Percentiles rank a stretch among this genome's conserved stretches.
phyloP scores from a whole-genome alignment of 148 eudicot species.

The Vaccinium vitisidaea region DNA sequence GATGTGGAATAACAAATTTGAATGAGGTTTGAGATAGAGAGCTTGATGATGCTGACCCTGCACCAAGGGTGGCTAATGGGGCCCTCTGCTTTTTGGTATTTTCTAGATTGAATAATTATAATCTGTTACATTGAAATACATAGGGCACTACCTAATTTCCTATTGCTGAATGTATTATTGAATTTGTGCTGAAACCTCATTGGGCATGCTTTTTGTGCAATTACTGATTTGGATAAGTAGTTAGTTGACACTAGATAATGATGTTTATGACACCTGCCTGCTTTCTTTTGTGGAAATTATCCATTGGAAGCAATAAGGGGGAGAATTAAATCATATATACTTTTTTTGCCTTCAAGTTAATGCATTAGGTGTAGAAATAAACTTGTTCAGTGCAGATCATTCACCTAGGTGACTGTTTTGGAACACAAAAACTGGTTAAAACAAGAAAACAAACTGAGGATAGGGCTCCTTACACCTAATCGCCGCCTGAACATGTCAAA shows the following conservation, averaged over 20 bases:
- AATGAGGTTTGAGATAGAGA: constrained; percentile 23
- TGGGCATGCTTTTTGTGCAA: not conserved
- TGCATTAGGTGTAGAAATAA: not conserved
- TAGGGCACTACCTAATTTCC: constrained; percentile 14
- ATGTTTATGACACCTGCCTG: not conserved
- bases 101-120: constrained; percentile 1
- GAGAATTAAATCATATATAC: too few relatives aligned
- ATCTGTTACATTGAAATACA: constrained; percentile 10
- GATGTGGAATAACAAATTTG: constrained; percentile 22
- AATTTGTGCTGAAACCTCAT: not conserved
- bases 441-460: too few relatives aligned
- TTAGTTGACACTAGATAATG: not conserved
- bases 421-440: not conserved
- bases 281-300: not conserved
- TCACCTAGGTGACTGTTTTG: not conserved
- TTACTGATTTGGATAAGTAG: not conserved
- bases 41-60: constrained; percentile 27
- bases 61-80: constrained; percentile 24
- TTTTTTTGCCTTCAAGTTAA: not conserved
- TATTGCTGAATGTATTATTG: not conserved
- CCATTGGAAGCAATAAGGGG: not conserved
- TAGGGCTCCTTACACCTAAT: too few relatives aligned
- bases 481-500: too few relatives aligned
- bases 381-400: not conserved
- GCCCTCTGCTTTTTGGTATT: constrained; percentile 19